Evolutionary conservation across 2,329 filamentous ascomycete species (phyloP), one percentile per base, ranked within the genome.

Genomic region (Colletotrichum tamarilloi): DNA sequence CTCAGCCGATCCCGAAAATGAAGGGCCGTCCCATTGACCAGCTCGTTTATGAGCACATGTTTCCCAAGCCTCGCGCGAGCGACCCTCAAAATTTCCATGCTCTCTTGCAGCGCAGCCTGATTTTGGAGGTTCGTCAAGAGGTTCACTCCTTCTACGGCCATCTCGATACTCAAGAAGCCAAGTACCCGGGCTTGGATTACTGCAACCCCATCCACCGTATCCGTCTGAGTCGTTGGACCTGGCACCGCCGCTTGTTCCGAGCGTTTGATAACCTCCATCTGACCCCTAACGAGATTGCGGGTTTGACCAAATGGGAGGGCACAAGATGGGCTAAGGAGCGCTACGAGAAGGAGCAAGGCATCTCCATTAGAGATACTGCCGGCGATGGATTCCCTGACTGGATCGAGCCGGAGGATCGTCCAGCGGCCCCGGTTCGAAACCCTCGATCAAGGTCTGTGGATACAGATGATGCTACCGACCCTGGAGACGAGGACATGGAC

Each of bases 101-200:
- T 55, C 88, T 95, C 56, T 88, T 95, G 59, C 90, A 92, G 77
- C 90, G 92, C 73, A 89, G 91, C 81, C 89, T 95, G 62, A 92
- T 95, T 62, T 89, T 90, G 76, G 93, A 95, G 85, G 93, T 95
- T 71, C 92, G 93, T 71, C 91, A 93, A 79, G 93, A 95, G 82
- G 94, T 94, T 1, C 90, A 92, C 76, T 89, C 91, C 64, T 95
- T 94, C 84, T 95, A 94, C 82, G 93, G 93, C 76, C 92, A 94
- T 79, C 89, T 95, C 76, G 92, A 94, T 79, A 94, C 92, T 30
- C 90, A 92, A 76, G 93, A 96, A 85, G 93, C 93, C 76, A 94
- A 94, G 77, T 95, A 95, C 76, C 93, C 93, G 0, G 93, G 93
- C 35, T 89, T 96, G 68, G 93, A 96, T 85, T 96, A 96, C 85